Percentiles rank a stretch among this genome's conserved stretches.
Evolutionary conservation across 1,139 yeast genomes (phyloP).

Genomic region (Taphrina deformans): DNA sequence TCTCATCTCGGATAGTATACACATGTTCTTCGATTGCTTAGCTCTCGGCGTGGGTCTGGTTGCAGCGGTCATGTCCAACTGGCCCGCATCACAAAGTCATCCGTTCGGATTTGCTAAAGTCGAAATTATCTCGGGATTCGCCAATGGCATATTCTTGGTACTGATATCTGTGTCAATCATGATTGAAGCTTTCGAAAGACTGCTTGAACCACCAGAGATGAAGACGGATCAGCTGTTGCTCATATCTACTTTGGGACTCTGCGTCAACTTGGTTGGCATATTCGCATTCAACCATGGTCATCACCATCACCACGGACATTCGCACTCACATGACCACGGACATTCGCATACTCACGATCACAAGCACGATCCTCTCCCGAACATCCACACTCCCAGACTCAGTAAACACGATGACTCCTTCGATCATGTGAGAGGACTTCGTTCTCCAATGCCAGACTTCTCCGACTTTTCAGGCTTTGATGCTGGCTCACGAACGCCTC

Average conservation of each 20-base stretch:
- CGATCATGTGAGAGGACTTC: slow-evolving; percentile 12
- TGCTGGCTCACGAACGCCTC: background rate
- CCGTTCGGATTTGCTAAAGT: slow-evolving; percentile 86
- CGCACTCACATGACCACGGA: slow-evolving; percentile 43
- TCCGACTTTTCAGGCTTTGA: slow-evolving; percentile 5
- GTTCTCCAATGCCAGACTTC: slow-evolving; percentile 13
- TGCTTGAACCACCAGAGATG: slow-evolving; percentile 71
- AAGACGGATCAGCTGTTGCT: slow-evolving; percentile 83
- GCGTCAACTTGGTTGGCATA: slow-evolving; percentile 88
- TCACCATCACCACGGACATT: slow-evolving; percentile 47
- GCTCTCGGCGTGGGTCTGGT: slow-evolving; percentile 85
- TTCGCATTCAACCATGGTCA: slow-evolving; percentile 90
- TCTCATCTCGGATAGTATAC: slow-evolving; percentile 84
- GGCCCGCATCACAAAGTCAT: slow-evolving; percentile 64
- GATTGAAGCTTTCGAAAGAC: slow-evolving; percentile 80
- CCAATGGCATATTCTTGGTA: slow-evolving; percentile 82
- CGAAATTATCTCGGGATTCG: slow-evolving; percentile 90
- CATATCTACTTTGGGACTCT: slow-evolving; percentile 78
- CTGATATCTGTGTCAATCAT: slow-evolving; percentile 88
- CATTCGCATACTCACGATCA: slow-evolving; percentile 43
- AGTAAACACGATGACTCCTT: background rate
- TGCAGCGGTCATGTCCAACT: slow-evolving; percentile 68
- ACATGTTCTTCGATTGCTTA: slow-evolving; percentile 82
- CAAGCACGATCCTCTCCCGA: slow-evolving; percentile 1
- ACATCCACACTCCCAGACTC: slow-evolving; percentile 5